Base-by-base conservation (phyloP, 2,329 filamentous ascomycete genomes). In the Allantophomopsis lycopodina region DNA sequence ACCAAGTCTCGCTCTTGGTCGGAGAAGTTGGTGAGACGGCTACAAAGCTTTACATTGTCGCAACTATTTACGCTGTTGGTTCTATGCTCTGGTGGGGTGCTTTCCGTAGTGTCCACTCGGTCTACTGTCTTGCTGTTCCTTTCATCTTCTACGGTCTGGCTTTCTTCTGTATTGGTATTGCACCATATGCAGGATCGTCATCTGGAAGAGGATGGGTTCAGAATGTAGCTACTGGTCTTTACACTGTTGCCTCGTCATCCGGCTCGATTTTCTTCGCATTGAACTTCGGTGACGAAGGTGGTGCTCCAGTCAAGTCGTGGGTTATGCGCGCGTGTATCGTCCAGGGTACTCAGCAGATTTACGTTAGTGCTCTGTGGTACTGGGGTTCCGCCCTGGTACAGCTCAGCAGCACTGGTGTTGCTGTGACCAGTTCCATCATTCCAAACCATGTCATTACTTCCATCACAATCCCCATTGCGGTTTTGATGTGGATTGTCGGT, bases 311-410 rank as follows among this genome's bases (percentile, higher is more conserved):
- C 35, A 75, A 71, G 51, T 65, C 72, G 28, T 80, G 76, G 76
- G 73, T 76, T n/a, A 76, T 74, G 58, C 69, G 77, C 42, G 77
- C 77, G 13, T 76, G 75, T 49, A 55, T 74, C 11, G 77, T 82
- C 38, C 74, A 80, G 53, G 77, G 77, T 33, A 76, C 74, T 7
- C 76, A 80, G 50, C 76, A 81, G 51, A 61, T 76, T 45, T 82
- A 80, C 53, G 65, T 78, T 39, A 69, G 75, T 17, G 71, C 65
- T 7, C 63, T 82, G 11, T 82, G 76, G 76, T 79, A 73, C 52
- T 81, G 77, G 77, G 77, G 76, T 23, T 66, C 66, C 6, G 62
- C 66, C 42, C 60, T 77, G 36, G 65, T 68, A 13, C 60, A 60
- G 40, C 53, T 60, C 1, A 63, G 61, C 12, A 52, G 60, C 15